A percentile compares a stretch with the other conserved stretches of the same genome.
phyloP scores from a whole-genome alignment of 1,284 basidiomycete genomes.

The Melampsora larici-populina region DNA sequence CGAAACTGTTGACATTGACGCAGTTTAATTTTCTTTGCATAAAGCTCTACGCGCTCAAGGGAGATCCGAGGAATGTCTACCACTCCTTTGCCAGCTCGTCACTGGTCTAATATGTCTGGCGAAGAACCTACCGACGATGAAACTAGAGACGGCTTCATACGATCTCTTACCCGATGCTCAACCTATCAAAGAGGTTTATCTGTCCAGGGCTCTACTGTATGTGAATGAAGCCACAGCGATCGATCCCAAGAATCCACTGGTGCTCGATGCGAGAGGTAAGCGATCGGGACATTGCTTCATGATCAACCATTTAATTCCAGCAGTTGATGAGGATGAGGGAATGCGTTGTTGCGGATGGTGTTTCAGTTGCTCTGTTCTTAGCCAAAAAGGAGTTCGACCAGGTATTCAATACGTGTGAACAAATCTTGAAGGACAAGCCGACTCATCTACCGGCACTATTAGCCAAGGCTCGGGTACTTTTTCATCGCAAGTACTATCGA shows the following conservation, averaged over 20 bases:
- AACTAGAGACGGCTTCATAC: constrained; percentile 15
- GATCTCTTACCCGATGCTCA: constrained; percentile 19
- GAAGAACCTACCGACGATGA: constrained; percentile 14
- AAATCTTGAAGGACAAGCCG: constrained; percentile 71
- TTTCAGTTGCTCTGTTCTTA: constrained; percentile 21
- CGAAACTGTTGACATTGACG: background rate
- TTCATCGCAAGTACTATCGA: constrained; percentile 70
- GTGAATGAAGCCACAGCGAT: constrained; percentile 33
- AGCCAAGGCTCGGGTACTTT: constrained; percentile 73
- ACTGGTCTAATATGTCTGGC: constrained; percentile 11
- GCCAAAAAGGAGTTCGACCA: constrained; percentile 58
- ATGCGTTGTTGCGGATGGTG: background rate
- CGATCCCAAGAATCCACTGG: constrained; percentile 19
- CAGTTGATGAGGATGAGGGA: background rate
- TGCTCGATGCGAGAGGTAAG: constrained; percentile 34
- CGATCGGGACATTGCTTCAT: background rate
- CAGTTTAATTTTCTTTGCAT: background rate
- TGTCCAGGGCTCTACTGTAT: constrained; percentile 9
- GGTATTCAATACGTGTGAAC: constrained; percentile 73
- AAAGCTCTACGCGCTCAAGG: constrained; percentile 37
- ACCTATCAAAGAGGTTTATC: constrained; percentile 9
- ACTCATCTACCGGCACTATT: constrained; percentile 50
- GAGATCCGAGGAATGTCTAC: constrained; percentile 24
- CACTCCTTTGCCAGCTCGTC: constrained; percentile 35
- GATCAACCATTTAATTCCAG: background rate